Conservation (phyloP, 164 flowering plant genomes). For the Chloranthus sessilifolius region DNA sequence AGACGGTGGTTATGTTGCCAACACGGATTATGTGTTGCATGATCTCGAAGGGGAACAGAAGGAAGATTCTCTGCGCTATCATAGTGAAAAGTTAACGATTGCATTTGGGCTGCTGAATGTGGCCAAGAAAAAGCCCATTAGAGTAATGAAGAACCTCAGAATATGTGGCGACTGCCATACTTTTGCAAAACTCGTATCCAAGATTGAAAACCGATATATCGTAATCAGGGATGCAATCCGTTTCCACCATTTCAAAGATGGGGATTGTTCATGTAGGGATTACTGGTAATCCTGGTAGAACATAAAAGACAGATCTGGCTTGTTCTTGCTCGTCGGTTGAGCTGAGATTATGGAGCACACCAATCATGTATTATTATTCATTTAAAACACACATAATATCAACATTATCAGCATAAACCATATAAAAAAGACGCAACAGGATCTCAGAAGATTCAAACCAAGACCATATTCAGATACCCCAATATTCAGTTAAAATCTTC, state of each 20-base stretch:
- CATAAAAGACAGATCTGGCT: no score
- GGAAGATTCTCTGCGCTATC: slow-evolving; percentile 60
- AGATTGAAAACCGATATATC: slow-evolving; percentile 39
- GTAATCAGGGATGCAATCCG: slow-evolving; percentile 70
- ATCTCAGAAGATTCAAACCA: no score
- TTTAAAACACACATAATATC: no score
- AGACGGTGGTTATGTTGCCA: slow-evolving; percentile 62
- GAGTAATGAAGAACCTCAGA: slow-evolving; percentile 78
- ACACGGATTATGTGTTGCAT: slow-evolving; percentile 67
- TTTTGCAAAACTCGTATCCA: slow-evolving; percentile 62
- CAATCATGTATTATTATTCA: no score
- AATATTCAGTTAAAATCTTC: no score
- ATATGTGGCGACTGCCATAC: slow-evolving; percentile 83
- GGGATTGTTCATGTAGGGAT: slow-evolving; percentile 75
- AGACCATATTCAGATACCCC: no score
- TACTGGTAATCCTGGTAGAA: slow-evolving; percentile 51
- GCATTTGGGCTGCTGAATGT: slow-evolving; percentile 57
- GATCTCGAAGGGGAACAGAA: slow-evolving; percentile 79
- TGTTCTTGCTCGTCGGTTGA: no score
- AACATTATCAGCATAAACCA: no score
- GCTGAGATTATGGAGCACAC: no score
- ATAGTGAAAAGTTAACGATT: slow-evolving; percentile 82
- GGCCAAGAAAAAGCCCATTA: slow-evolving; percentile 39
- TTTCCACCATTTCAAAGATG: slow-evolving; percentile 74
- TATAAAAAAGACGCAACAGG: no score